Evolutionary conservation across 1,284 basidiomycete species (phyloP).

Genomic region (Lentinula novae-zelandiae): DNA sequence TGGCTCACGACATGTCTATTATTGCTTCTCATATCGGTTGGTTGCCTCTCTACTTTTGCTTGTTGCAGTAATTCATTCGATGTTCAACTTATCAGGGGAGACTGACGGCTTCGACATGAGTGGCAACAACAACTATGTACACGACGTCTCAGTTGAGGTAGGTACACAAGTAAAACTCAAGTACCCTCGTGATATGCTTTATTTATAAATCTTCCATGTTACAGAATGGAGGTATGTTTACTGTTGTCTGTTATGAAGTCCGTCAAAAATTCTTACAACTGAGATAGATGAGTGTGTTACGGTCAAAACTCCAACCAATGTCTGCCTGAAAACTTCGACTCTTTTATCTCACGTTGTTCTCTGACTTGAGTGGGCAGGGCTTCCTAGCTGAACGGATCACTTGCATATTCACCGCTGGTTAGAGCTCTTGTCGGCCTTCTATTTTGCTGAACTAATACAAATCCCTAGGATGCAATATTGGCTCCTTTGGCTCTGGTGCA

Average conservation of each 20-base stretch:
- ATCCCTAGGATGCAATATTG: conserved; percentile 20
- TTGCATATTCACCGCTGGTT: conserved; percentile 17
- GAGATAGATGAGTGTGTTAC: conserved; percentile 18
- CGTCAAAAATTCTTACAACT: not conserved
- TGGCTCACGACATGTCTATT: conserved; percentile 15
- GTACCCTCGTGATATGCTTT: not conserved
- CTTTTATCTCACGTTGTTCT: not conserved
- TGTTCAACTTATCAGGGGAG: not conserved
- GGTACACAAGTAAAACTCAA: not conserved
- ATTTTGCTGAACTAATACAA: not conserved
- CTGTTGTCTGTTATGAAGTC: not conserved
- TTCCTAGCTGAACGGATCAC: conserved; percentile 19
- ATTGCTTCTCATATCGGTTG: conserved; percentile 5
- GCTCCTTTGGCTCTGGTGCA: conserved; percentile 19
- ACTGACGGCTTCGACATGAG: conserved; percentile 10
- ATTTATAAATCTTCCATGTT: not conserved
- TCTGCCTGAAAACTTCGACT: not conserved
- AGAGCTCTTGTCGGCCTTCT: not conserved
- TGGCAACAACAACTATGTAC: conserved; percentile 18
- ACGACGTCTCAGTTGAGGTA: conserved; percentile 20
- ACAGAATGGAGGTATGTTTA: conserved; percentile 3
- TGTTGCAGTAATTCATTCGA: not conserved
- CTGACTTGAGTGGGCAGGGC: conserved; percentile 2
- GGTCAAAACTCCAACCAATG: conserved; percentile 22
- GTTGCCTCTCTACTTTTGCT: not conserved